Evolutionary conservation across 208 protist species (phyloP).

Genomic region (Novymonas esmeraldas): DNA sequence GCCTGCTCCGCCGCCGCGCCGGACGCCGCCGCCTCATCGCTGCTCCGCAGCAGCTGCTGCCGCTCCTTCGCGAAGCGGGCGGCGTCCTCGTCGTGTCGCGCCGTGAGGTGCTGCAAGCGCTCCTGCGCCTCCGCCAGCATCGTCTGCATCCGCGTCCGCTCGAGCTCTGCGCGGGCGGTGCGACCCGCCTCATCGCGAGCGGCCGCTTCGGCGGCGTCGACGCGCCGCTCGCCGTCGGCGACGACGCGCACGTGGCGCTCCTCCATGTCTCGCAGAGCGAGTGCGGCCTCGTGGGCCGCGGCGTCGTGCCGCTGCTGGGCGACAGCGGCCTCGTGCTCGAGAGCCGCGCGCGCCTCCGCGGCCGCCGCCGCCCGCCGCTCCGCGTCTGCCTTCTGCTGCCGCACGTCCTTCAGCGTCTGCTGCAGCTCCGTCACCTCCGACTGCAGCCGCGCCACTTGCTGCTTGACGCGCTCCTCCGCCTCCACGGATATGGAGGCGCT

Average conservation of each 20-base stretch:
- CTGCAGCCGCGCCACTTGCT: slow-evolving; percentile 56
- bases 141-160: slow-evolving; percentile 62
- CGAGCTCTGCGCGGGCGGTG: slow-evolving; percentile 49
- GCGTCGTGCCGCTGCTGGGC: slow-evolving; percentile 38
- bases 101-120: slow-evolving; percentile 48
- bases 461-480: slow-evolving; percentile 42
- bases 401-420: slow-evolving; percentile 28
- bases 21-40: slow-evolving; percentile 31
- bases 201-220: slow-evolving; percentile 54
- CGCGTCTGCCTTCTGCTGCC: slow-evolving; percentile 32
- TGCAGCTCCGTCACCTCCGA: slow-evolving; percentile 37
- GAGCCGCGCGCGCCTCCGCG: slow-evolving; percentile 32
- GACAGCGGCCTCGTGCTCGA: slow-evolving; percentile 43
- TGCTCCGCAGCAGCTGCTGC: slow-evolving; percentile 44
- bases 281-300: slow-evolving; percentile 31
- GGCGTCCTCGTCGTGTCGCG: slow-evolving; percentile 51
- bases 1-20: slow-evolving; percentile 28
- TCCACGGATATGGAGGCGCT: slow-evolving; percentile 31
- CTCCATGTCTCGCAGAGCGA: slow-evolving; percentile 35
- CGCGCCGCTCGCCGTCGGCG: slow-evolving; percentile 39
- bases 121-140: slow-evolving; percentile 61
- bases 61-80: slow-evolving; percentile 48
- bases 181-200: slow-evolving; percentile 55
- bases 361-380: slow-evolving; percentile 23
- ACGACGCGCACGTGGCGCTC: slow-evolving; percentile 36